A percentile compares a stretch with the other conserved stretches of the same genome.
These are phyloP conservation scores for Barnettozyma botsteinii DNA, from an alignment of 805 yeast genomes.

Conservation along the genomic window DNA sequence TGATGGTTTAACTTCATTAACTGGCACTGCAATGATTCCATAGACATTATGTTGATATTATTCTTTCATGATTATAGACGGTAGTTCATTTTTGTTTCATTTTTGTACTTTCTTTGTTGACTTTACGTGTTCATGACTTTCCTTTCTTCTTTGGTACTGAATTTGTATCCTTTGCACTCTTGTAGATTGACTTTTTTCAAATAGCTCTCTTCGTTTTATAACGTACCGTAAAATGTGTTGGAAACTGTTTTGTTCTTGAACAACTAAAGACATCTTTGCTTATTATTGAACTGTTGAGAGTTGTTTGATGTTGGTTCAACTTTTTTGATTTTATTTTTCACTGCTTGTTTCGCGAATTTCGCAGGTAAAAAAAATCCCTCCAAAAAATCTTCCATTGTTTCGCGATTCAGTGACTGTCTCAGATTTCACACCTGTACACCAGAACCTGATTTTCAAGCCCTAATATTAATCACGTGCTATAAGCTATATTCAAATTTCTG, in stretches of 20 bases:
- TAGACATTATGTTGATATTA: too few species aligned
- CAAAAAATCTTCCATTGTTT: neutral
- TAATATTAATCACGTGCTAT: too few species aligned
- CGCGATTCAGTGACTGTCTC: neutral
- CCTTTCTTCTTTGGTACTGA: neutral
- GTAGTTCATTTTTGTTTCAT: too few species aligned
- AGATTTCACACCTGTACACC: constrained; percentile 1
- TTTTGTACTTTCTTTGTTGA: neutral
- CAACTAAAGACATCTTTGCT: constrained; percentile 81
- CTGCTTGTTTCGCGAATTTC: constrained; percentile 4
- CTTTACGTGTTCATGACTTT: too few species aligned
- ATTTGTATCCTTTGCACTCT: neutral
- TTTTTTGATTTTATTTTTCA: constrained; percentile 15
- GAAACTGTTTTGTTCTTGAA: constrained; percentile 98
- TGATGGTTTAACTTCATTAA: too few species aligned
- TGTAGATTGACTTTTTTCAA: neutral
- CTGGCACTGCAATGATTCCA: too few species aligned
- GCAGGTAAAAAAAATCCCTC: neutral
- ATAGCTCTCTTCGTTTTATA: constrained; percentile 5
- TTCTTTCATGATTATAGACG: too few species aligned
- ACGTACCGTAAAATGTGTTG: constrained; percentile 99
- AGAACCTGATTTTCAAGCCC: neutral
- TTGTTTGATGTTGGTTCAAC: constrained; percentile 5
- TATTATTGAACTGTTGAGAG: constrained; percentile 9
- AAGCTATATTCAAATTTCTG: too few species aligned